Evolutionary conservation across 2,329 filamentous ascomycete genomes (phyloP).

Genomic region (Diplodia corticola): DNA sequence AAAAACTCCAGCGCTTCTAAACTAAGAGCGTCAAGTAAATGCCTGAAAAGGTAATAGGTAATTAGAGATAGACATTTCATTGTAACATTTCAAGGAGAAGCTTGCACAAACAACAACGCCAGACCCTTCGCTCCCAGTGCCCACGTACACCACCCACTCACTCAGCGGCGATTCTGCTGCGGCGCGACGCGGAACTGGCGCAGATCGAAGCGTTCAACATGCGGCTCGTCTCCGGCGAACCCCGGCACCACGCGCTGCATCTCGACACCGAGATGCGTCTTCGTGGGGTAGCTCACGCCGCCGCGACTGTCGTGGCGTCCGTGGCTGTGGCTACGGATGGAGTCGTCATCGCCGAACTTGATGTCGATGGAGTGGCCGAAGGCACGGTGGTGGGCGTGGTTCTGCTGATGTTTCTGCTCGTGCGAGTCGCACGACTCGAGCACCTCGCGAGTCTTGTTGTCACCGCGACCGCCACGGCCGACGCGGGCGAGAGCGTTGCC

Average conservation of each 20-base stretch:
- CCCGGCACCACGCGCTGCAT: not conserved
- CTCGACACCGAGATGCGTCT: not conserved
- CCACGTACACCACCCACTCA: not conserved
- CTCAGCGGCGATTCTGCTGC: not conserved
- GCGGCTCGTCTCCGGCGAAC: not conserved
- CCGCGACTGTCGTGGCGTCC: not conserved
- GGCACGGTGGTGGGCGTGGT: not conserved
- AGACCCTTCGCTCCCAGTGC: no score
- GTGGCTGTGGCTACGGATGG: not conserved
- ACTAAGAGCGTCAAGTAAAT: no score
- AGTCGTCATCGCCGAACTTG: not conserved
- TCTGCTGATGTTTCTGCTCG: not conserved
- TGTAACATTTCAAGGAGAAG: no score
- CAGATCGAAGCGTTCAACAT: conserved; percentile 13
- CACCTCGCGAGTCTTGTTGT: not conserved
- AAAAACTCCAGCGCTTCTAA: no score
- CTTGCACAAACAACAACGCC: no score
- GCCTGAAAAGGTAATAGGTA: no score
- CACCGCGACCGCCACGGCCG: not conserved
- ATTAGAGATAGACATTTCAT: no score
- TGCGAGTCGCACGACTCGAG: conserved; percentile 6
- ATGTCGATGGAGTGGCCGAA: not conserved
- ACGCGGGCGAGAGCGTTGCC: conserved; percentile 65
- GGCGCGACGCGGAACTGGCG: conserved; percentile 15
- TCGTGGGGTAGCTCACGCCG: not conserved